Percentiles rank a stretch among this genome's conserved stretches.
These are phyloP conservation scores for Lotus japonicus DNA, from an alignment of 306 rosid species.

Conservation along the genomic window DNA sequence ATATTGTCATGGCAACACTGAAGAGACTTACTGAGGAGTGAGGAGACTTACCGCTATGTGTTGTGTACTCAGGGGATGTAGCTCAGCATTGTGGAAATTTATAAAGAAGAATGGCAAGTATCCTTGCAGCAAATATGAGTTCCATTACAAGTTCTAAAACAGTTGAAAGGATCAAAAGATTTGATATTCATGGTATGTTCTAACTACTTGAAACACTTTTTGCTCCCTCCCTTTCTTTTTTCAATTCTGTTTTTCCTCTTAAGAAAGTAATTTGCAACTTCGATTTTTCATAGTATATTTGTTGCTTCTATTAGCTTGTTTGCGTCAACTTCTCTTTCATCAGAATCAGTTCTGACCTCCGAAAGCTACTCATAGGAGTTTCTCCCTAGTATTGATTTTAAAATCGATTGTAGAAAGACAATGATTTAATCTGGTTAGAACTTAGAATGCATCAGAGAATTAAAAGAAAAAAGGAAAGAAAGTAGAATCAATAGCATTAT, in stretches of 20 bases:
- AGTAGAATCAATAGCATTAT: background rate
- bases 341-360: too few species aligned
- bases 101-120: slow-evolving; percentile 35
- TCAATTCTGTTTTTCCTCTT: background rate
- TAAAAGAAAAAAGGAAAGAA: background rate
- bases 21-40: slow-evolving; percentile 16
- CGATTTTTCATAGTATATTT: background rate
- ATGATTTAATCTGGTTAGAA: background rate
- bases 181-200: slow-evolving; percentile 39
- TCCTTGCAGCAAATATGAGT: slow-evolving; percentile 41
- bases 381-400: too few species aligned
- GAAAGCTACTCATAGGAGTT: too few species aligned
- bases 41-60: background rate
- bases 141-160: slow-evolving; percentile 30
- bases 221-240: background rate
- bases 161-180: slow-evolving; percentile 11
- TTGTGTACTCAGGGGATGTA: slow-evolving; percentile 12
- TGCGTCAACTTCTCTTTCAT: too few species aligned
- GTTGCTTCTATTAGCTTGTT: background rate
- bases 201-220: background rate
- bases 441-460: background rate
- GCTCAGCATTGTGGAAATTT: slow-evolving; percentile 19
- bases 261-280: background rate
- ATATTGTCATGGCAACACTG: slow-evolving; percentile 14
- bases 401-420: background rate